Base-by-base conservation (phyloP, 306 rosid species). In the Cucumis melo region DNA sequence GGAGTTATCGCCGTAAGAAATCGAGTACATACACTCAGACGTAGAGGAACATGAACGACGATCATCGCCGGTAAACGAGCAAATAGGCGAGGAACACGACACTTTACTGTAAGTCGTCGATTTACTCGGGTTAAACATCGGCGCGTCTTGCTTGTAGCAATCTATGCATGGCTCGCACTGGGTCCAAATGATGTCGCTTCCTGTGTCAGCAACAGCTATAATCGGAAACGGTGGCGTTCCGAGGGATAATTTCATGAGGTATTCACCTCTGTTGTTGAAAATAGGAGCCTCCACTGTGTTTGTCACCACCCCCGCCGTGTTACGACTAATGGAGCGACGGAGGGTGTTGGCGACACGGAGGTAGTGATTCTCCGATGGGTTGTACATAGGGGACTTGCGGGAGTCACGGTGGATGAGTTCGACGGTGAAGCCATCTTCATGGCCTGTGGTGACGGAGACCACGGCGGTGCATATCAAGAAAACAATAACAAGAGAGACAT, bases 381-480 rank as follows among this genome's bases (percentile, higher is more conserved):
- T 5, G 76, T 70, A 83, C 67, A 86, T 73, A 1, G 92, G 91
- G 3, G 91, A 90, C 23, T 23, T 80, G 12, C 84, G 71, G 7
- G 91, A 90, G 57, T 90, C 90, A 0, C 85, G 88, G 78, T 84
- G 91, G 51, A 90, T 79, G 2, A 88, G 80, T 6, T 90, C 87
- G 0, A 90, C 76, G n/a, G 54, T 71, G 74, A 87, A 84, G 19
- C 86, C 85, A 34, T n/a, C 7, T 0, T 10, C 27, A 7, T 9
- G 27, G 36, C 0, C 7, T 5, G 38, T 5, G 9, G 63, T n/a
- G 5, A 48, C 32, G 24, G 17, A 62, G 9, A 20, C 32, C 14
- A 13, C 36, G 16, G 67, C 41, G 10, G 48, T 21, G 10, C 55
- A 56, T 10, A 74, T 6, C 0, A 74, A 2, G 51, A 75, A 20